Evolutionary conservation across 78 protist genomes (phyloP).

Genomic region (Cyanophora paradoxa): DNA sequence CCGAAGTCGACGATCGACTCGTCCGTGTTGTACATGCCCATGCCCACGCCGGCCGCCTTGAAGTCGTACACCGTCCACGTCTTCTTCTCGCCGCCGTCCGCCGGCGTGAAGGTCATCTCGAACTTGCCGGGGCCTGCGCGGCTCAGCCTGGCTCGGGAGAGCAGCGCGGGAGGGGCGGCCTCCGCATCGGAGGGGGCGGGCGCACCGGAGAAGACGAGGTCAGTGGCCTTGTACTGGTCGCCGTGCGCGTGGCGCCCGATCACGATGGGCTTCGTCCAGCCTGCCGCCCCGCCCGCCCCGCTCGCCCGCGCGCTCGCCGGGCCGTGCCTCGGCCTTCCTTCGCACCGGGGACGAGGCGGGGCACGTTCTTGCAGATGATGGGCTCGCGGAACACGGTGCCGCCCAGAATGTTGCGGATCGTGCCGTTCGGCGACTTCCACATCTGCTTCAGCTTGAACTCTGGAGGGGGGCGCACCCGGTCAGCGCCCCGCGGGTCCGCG

Average conservation of each 20-base stretch:
- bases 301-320: too few relatives aligned
- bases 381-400: conserved; percentile 96
- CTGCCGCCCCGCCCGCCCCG: too few relatives aligned
- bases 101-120: conserved; percentile 55
- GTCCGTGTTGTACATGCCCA: conserved; percentile 93
- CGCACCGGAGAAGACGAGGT: conserved; percentile 49
- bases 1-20: conserved; percentile 79
- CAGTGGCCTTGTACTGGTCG: conserved; percentile 85
- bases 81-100: conserved; percentile 51
- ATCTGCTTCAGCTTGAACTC: conserved; percentile 64
- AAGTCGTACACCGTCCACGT: conserved; percentile 49
- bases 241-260: conserved; percentile 88
- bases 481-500: too few relatives aligned
- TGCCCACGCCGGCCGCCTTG: conserved; percentile 66
- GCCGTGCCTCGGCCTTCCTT: too few relatives aligned
- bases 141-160: too few relatives aligned
- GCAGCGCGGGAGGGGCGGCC: too few relatives aligned
- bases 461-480: not conserved
- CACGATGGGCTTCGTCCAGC: conserved; percentile 84
- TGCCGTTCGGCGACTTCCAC: conserved; percentile 93
- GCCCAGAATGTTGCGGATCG: conserved; percentile 87
- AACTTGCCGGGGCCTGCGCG: conserved; percentile 63
- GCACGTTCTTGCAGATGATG: conserved; percentile 75
- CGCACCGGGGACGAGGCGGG: conserved; percentile 71
- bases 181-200: conserved; percentile 46